Evolutionary conservation across 2,329 filamentous ascomycete species (phyloP), one percentile per base, ranked within the genome.

Genomic region (Trichothecium sympodiale): DNA sequence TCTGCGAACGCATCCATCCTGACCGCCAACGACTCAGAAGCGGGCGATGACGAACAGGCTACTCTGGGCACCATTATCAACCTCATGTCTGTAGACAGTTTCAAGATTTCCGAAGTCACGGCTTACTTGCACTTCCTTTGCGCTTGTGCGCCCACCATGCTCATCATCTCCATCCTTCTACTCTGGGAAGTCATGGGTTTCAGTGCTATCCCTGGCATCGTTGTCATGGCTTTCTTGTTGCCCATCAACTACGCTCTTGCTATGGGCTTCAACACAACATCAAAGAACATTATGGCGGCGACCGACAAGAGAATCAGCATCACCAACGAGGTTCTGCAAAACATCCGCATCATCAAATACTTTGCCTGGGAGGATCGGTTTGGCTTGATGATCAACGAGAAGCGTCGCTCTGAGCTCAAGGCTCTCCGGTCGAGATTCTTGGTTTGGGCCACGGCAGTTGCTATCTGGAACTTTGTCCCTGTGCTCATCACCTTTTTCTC

Each of bases 61-160:
- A 95, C 91, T 41, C 71, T 93, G 34, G 91, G 93, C 43, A 94
- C 91, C n/a, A 95, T 98, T 51, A 98, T 98, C 65, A 98, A 96
- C 57, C 68, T 98, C 45, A 98, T 98, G 91, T 93, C 91, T 9
- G 93, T 98, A 29, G 93, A 98, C 64, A 95, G 89, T 33, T 96
- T 96, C 75, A 98, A 98, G 62, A 86, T 98, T 37, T 83, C 85
- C 42, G 91, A 98, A 54, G 80, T 94, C 40, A 91, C 86, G 27
- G 83, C 89, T 0, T 98, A 98, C 55, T 66, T 98, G 23, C 91
- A 98, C 59, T 98, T 94, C 59, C 67, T 98, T n/a, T 83, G 89
- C 67, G 89, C 88, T 1, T 80, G 83, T 41, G 88, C 89, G 2
- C 91, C 91, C 0, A 83, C 91, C 0, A 88, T 96, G 59, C 73